These are phyloP conservation scores for Aphanomyces euteiches DNA, from an alignment of 352 stramenopile species.

Conservation along the genomic window DNA sequence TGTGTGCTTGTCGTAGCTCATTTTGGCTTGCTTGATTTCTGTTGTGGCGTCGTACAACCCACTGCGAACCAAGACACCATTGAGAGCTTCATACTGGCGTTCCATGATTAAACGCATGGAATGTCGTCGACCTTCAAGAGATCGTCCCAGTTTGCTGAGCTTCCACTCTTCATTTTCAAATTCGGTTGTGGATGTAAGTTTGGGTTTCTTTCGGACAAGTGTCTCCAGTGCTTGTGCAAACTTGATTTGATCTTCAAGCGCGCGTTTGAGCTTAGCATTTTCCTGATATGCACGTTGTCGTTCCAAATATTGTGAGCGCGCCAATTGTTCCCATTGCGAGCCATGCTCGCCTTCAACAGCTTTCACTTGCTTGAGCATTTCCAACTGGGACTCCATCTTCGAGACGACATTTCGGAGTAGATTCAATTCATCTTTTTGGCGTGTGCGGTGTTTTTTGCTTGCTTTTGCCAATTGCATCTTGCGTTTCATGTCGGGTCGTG, in stretches of 20 bases:
- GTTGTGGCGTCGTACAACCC: slow-evolving; percentile 23
- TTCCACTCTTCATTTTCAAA: slow-evolving; percentile 32
- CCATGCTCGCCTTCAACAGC: slow-evolving; percentile 27
- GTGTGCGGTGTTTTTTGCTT: slow-evolving; percentile 25
- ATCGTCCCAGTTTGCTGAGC: slow-evolving; percentile 22
- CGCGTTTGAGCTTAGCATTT: slow-evolving; percentile 25
- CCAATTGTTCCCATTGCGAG: slow-evolving; percentile 29
- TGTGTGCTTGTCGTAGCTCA: slow-evolving; percentile 16
- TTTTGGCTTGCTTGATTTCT: slow-evolving; percentile 28
- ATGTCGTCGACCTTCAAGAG: slow-evolving; percentile 11
- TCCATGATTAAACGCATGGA: slow-evolving; percentile 29
- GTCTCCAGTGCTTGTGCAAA: slow-evolving; percentile 27
- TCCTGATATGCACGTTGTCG: slow-evolving; percentile 25
- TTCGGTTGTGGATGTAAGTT: slow-evolving; percentile 19
- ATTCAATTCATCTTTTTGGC: slow-evolving; percentile 28
- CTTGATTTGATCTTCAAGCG: slow-evolving; percentile 29
- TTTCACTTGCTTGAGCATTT: slow-evolving; percentile 30
- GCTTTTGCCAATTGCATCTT: slow-evolving; percentile 28
- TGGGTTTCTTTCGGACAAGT: slow-evolving; percentile 19
- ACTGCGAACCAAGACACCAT: slow-evolving; percentile 25
- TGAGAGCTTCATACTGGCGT: slow-evolving; percentile 22
- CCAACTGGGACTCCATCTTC: slow-evolving; percentile 23
- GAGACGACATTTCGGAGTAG: slow-evolving; percentile 19
- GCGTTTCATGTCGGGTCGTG: slow-evolving; percentile 19
- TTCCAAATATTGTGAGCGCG: slow-evolving; percentile 25